phyloP scores from a whole-genome alignment of 305 asterid genomes.

The Fraxinus velutina region DNA sequence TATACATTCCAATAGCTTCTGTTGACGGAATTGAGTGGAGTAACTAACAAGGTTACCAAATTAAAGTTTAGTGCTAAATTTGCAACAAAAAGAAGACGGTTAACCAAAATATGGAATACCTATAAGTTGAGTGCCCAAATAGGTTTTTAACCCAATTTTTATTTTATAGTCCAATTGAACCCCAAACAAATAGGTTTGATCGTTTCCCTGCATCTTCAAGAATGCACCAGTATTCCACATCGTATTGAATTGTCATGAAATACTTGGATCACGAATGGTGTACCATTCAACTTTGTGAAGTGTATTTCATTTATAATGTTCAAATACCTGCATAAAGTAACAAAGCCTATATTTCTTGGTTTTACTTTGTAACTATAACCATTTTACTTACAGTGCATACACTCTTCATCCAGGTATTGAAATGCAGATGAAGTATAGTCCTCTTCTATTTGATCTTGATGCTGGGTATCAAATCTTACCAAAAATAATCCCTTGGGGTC shows the following conservation, averaged over 20 bases:
- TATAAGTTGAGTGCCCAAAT: background rate
- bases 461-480: conserved; percentile 78
- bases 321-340: conserved; percentile 8
- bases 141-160: background rate
- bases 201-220: background rate
- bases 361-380: conserved; percentile 17
- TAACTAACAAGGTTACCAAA: background rate
- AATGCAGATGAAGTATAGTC: conserved; percentile 42
- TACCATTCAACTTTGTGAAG: background rate
- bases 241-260: background rate
- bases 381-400: background rate
- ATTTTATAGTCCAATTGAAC: background rate
- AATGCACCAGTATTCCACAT: background rate
- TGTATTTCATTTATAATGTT: background rate
- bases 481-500: conserved; percentile 52
- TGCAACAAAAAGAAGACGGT: background rate
- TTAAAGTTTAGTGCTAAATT: background rate
- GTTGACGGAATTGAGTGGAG: background rate
- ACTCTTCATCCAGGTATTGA: conserved; percentile 44
- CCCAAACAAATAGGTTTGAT: background rate
- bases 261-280: background rate
- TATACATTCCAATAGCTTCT: background rate
- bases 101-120: background rate
- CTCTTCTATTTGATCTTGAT: conserved; percentile 70
- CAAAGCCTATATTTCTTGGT: background rate